Base-by-base conservation (phyloP, 2,329 filamentous ascomycete genomes). In the Chaetomiaceae sp. region DNA sequence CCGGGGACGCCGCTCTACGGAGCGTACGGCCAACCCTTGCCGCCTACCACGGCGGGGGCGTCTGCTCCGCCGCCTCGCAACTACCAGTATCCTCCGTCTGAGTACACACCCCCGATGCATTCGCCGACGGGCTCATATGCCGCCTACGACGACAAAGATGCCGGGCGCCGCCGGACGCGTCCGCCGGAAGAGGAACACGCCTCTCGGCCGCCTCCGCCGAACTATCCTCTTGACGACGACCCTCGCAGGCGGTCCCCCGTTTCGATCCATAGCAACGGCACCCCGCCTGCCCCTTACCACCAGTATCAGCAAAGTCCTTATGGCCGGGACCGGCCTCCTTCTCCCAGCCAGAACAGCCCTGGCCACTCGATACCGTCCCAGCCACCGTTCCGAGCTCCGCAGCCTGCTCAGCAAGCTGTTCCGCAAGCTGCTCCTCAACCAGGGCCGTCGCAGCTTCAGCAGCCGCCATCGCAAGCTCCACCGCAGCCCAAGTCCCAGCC, bases 1-100 rank as follows among this genome's bases (percentile, higher is more conserved):
- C 78, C 79, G 1, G 79, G 80, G 1, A 80, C 78, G 2, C 78
- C 75, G 53, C 69, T 83, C 6, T 83, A 75, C 59, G 80, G 80
- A 20, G 78, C 79, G 0, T 82, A 81, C 58, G 80, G 80, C 9
- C 79, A 83, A 57, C 80, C 80, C 19, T 61, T 83, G 38, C 70
- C 71, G 27, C 55, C 56, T 20, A 46, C 58, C 39, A 22, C 43
- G 8, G 49, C n/a, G n/a, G n/a, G n/a, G n/a, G n/a, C 47, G 20
- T 53, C 59, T 29, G 45, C 47, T 42, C 55, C 53, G 33, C 61
- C 54, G 22, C 47, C 55, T 42, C 52, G 61, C 58, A 47, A 55
- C 53, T 48, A 63, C 58, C 22, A 60, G 58, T 50, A 54, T 53
- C 45, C 56, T 19, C 47, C 61, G 6, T 29, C 59, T 27, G 61